Evolutionary conservation across 75 land plant species (phyloP), one percentile per base, ranked within the genome.

Genomic region (Azolla pinnata): DNA sequence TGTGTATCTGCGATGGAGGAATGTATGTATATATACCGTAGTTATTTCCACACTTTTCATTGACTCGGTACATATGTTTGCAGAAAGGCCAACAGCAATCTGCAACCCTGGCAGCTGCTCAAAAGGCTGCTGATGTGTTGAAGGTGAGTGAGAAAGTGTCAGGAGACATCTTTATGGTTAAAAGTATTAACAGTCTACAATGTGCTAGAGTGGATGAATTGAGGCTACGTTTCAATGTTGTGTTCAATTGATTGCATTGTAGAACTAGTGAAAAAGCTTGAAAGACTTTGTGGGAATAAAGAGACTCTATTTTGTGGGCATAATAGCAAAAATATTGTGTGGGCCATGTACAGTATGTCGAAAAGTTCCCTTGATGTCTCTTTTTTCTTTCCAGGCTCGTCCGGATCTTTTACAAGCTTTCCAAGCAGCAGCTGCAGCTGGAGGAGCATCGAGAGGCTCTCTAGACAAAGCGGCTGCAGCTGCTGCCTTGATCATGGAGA

Each of bases 391-490:
- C 28, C 73, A 85, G 97, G 81, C 88, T 9, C 59, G 82, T 56
- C 88, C 88, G n/a, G 88, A 87, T 56, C 53, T 91, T 33, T 47
- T 91, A 2, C 95, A 91, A 51, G 95, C 83, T 25, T 78, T 88
- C 64, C 90, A 88, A 67, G 74, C 75, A 53, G 88, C 74, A 31
- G 75, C 83, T 32, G 74, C 68, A 12, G 73, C 78, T 50, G 79
- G 80, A 24, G 77, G 81, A 12, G 68, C 79, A 24, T 52, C 59
- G 2, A 65, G 78, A 0, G 64, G 64, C 24, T 1, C 79, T 7
- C 25, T 57, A 4, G 77, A 64, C 67, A 79, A 69, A 33, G 54
- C 84, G 26, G 56, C 23, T 40, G 71, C 71, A 32, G 78, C 64
- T 61, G 83, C 85, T 32, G 85, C 75, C 9, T 23, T 79, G 7